These are phyloP conservation scores for Pseudozyma sp. DNA, from an alignment of 1,284 basidiomycete species.

Conservation along the genomic window DNA sequence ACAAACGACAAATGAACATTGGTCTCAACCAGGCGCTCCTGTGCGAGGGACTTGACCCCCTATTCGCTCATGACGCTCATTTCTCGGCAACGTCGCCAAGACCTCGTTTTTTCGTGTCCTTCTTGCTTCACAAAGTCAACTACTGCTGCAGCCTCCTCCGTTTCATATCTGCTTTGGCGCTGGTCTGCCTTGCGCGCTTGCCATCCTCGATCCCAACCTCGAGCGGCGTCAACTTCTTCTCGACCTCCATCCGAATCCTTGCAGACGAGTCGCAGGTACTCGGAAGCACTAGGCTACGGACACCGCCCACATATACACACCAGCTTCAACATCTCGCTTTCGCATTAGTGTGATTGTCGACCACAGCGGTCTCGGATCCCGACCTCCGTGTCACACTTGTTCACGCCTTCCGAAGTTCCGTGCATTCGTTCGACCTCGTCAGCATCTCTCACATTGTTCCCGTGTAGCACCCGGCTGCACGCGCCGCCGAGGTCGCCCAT, in stretches of 20 bases:
- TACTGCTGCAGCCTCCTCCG: too few species aligned
- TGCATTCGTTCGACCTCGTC: too few species aligned
- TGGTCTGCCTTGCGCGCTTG: background rate
- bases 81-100: slow-evolving; percentile 17
- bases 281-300: background rate
- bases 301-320: background rate
- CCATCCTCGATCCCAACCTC: background rate
- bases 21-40: too few species aligned
- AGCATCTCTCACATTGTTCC: background rate
- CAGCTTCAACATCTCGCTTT: slow-evolving; percentile 19
- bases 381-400: slow-evolving; percentile 4
- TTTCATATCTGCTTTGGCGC: background rate
- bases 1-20: background rate
- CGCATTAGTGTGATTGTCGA: background rate
- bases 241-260: background rate
- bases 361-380: slow-evolving; percentile 4
- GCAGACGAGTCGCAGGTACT: background rate
- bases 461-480: background rate
- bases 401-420: too few species aligned
- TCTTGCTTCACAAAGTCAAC: background rate
- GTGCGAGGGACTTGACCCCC: slow-evolving; percentile 1
- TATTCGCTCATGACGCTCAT: background rate
- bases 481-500: background rate
- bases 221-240: background rate
- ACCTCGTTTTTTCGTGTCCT: slow-evolving; percentile 1